These are phyloP conservation scores for Barnettozyma pratensis DNA, from an alignment of 805 yeast species.

Conservation along the genomic window DNA sequence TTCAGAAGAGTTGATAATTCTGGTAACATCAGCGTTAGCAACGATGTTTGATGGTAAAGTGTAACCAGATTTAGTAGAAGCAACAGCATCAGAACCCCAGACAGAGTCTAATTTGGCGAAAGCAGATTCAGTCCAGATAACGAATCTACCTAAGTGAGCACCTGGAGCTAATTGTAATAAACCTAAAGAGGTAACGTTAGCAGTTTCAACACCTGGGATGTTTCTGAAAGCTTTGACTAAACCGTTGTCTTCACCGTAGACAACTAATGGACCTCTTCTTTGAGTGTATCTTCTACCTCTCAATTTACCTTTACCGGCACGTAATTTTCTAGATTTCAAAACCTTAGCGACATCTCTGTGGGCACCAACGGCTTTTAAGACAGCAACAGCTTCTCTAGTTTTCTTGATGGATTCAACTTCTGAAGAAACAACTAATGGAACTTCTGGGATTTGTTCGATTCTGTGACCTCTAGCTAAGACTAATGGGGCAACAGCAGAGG, in stretches of 20 bases:
- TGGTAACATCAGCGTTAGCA: conserved; percentile 92
- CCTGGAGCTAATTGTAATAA: conserved; percentile 99
- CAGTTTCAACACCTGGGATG: conserved; percentile 99
- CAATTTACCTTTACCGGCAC: conserved; percentile 99
- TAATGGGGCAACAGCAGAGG: conserved; percentile 96
- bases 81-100: conserved; percentile 90
- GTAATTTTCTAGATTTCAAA: conserved; percentile 95
- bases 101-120: conserved; percentile 93
- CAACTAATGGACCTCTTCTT: conserved; percentile 99
- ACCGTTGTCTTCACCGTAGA: conserved; percentile 97
- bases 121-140: conserved; percentile 99
- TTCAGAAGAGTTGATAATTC: conserved; percentile 98
- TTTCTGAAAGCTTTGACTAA: conserved; percentile 98
- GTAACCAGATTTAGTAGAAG: conserved; percentile 84
- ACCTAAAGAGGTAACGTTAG: conserved; percentile 87
- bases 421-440: conserved; percentile 94
- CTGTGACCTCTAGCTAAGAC: conserved; percentile 99
- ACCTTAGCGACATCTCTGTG: conserved; percentile 98
- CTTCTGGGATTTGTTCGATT: conserved; percentile 96
- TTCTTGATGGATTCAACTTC: conserved; percentile 89
- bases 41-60: conserved; percentile 90
- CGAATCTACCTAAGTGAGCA: conserved; percentile 99
- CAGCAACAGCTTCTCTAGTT: conserved; percentile 99
- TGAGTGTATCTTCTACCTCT: conserved; percentile 99
- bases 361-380: conserved; percentile 97